A percentile compares a stretch with the other conserved stretches of the same genome.
These are phyloP conservation scores for Malus hybrid DNA, from an alignment of 331 rosid species.

Conservation along the genomic window DNA sequence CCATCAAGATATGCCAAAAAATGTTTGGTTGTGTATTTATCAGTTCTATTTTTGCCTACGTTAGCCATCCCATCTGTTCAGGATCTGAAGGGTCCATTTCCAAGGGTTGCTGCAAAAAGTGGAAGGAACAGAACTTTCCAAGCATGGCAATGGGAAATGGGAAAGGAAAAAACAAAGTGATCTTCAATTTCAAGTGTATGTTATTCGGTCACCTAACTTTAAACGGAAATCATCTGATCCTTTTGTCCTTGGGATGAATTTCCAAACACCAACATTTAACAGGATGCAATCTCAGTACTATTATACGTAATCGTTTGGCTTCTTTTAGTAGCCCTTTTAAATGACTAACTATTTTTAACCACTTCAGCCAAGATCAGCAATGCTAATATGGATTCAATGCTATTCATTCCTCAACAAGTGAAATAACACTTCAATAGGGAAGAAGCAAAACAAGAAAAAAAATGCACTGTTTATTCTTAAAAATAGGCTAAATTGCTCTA, in stretches of 20 bases:
- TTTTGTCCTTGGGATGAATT: background rate
- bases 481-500: background rate
- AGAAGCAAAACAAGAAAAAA: background rate
- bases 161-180: background rate
- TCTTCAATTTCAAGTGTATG: background rate
- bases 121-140: background rate
- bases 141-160: background rate
- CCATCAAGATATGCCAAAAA: too few species aligned
- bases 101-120: background rate
- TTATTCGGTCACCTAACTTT: background rate
- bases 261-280: background rate
- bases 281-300: background rate
- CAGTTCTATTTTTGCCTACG: background rate
- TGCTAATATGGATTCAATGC: background rate
- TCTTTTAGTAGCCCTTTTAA: background rate
- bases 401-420: background rate
- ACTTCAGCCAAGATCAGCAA: background rate
- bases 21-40: background rate
- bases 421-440: background rate
- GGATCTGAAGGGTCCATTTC: conserved; percentile 7
- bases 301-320: background rate
- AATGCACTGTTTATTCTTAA: background rate
- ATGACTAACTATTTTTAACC: background rate
- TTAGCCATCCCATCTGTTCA: conserved; percentile 13
- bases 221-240: too few species aligned